phyloP scores from a whole-genome alignment of 371 early-diverging fungal species.

The Saksenaea oblongispora region DNA sequence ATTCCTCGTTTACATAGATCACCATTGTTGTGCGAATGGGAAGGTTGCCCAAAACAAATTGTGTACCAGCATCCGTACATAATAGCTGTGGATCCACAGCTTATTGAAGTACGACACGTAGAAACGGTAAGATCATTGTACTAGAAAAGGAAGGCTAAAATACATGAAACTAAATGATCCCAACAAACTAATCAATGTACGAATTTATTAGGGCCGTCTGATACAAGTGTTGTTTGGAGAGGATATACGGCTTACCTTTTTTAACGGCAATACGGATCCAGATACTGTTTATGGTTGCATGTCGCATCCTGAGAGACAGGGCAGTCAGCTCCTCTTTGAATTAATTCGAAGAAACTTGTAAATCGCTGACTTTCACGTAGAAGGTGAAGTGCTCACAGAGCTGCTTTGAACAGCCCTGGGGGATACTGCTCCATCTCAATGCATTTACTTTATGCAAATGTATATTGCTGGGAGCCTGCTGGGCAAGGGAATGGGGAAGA shows the following conservation, averaged over 20 bases:
- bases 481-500: too few species aligned
- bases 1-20: conserved; percentile 8
- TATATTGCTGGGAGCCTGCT: too few species aligned
- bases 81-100: conserved; percentile 77
- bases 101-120: conserved; percentile 83
- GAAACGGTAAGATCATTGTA: conserved; percentile 37
- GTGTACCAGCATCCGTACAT: conserved; percentile 74
- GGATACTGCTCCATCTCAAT: too few species aligned
- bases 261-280: conserved; percentile 9
- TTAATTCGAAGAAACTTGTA: too few species aligned
- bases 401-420: too few species aligned
- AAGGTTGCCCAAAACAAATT: conserved; percentile 43
- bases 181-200: background rate
- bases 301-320: conserved; percentile 5
- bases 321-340: too few species aligned
- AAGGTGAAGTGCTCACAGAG: too few species aligned
- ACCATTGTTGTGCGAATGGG: conserved; percentile 33
- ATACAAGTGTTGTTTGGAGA: conserved; percentile 26
- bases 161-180: too few species aligned
- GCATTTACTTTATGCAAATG: too few species aligned
- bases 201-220: conserved; percentile 18
- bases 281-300: conserved; percentile 24
- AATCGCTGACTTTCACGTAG: too few species aligned
- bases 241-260: conserved; percentile 18
- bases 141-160: background rate